These are phyloP conservation scores for Volutella citrinella DNA, from an alignment of 2,329 filamentous ascomycete genomes.

Conservation along the genomic window DNA sequence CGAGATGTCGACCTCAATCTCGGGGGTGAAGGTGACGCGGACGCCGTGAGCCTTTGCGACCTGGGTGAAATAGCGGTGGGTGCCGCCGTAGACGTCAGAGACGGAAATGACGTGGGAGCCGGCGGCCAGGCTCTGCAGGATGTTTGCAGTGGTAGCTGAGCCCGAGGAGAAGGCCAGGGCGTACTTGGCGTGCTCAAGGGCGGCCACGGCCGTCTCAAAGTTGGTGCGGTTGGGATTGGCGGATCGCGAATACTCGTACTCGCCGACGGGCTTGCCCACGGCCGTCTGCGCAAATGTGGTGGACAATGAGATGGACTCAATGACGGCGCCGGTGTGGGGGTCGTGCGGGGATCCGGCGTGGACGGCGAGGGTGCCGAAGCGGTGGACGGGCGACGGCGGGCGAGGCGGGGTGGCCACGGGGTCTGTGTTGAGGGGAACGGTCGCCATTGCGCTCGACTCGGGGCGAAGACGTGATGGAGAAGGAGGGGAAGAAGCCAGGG, in stretches of 20 bases:
- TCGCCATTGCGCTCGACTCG: constrained; percentile 16
- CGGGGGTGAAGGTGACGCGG: constrained; percentile 88
- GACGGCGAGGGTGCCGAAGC: constrained; percentile 91
- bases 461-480: background rate
- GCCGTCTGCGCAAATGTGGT: constrained; percentile 93
- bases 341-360: constrained; percentile 92
- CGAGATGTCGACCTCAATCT: constrained; percentile 84
- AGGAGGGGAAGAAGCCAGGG: no score
- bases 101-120: constrained; percentile 95
- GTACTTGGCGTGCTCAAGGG: constrained; percentile 87
- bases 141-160: constrained; percentile 87
- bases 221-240: constrained; percentile 94
- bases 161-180: constrained; percentile 94
- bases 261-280: constrained; percentile 82
- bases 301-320: constrained; percentile 91
- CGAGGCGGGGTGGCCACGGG: constrained; percentile 71
- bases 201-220: constrained; percentile 88
- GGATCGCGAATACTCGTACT: constrained; percentile 90
- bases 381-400: constrained; percentile 67
- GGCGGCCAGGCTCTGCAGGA: constrained; percentile 86
- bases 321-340: constrained; percentile 88
- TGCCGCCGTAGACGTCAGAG: constrained; percentile 96
- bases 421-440: constrained; percentile 34
- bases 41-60: constrained; percentile 94
- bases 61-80: constrained; percentile 98